These are phyloP conservation scores for Penicillium goetzii DNA, from an alignment of 495 filamentous ascomycete genomes.

Conservation along the genomic window DNA sequence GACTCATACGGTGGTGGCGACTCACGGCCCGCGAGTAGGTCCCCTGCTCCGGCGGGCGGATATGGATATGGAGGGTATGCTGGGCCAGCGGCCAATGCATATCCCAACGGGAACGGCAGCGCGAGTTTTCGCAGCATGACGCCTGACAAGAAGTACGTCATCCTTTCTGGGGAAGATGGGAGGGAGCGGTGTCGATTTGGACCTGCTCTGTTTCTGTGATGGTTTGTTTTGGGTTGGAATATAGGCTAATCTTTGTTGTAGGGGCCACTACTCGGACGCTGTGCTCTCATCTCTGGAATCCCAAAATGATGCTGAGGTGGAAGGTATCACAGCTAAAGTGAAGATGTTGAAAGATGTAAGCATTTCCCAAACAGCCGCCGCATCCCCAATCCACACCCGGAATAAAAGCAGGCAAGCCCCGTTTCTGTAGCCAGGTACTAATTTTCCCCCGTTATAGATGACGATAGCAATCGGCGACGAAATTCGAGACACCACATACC, in stretches of 20 bases:
- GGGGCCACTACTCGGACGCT: constrained; percentile 91
- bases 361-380: constrained; percentile 20
- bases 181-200: background rate
- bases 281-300: constrained; percentile 92
- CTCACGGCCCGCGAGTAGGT: constrained; percentile 52
- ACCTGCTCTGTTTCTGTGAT: background rate
- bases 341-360: constrained; percentile 88
- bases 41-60: constrained; percentile 54
- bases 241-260: constrained; percentile 33
- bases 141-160: constrained; percentile 74
- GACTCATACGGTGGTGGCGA: constrained; percentile 76
- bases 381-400: background rate
- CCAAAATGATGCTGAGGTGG: constrained; percentile 90
- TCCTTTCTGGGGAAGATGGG: background rate
- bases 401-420: background rate
- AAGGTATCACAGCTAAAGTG: constrained; percentile 89
- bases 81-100: constrained; percentile 47
- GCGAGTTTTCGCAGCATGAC: constrained; percentile 68
- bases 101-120: constrained; percentile 36
- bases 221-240: background rate
- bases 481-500: constrained; percentile 81
- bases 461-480: constrained; percentile 92
- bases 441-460: constrained; percentile 57
- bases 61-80: constrained; percentile 65
- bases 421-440: constrained; percentile 7